A percentile compares a stretch with the other conserved stretches of the same genome.
Evolutionary conservation across 2,329 filamentous ascomycete species (phyloP).

Genomic region (Fusarium abutilonis): DNA sequence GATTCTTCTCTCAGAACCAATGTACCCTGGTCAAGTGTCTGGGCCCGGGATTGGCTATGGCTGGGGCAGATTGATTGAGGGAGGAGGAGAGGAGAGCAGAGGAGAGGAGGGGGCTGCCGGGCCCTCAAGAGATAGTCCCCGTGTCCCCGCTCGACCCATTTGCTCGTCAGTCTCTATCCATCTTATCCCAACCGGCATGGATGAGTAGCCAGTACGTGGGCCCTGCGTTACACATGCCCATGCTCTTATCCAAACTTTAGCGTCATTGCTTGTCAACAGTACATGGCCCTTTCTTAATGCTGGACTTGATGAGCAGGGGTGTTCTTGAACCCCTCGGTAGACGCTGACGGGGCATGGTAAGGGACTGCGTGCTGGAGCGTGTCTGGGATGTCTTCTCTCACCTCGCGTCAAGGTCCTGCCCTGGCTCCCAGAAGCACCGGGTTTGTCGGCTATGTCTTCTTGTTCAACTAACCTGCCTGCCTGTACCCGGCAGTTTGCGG

Average conservation of each 20-base stretch:
- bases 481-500: constrained; percentile 45
- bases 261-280: constrained; percentile 44
- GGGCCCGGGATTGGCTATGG: constrained; percentile 42
- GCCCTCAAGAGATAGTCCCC: constrained; percentile 45
- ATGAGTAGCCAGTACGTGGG: constrained; percentile 42
- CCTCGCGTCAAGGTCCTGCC: constrained; percentile 40
- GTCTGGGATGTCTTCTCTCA: constrained; percentile 43
- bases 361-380: constrained; percentile 42
- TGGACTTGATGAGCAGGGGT: constrained; percentile 38
- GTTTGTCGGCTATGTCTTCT: constrained; percentile 36
- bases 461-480: constrained; percentile 25
- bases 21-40: constrained; percentile 40
- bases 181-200: constrained; percentile 42
- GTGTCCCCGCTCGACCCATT: constrained; percentile 47
- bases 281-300: constrained; percentile 41
- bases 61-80: constrained; percentile 37
- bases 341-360: constrained; percentile 46
- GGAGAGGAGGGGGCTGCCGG: constrained; percentile 44
- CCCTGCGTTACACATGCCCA: constrained; percentile 35
- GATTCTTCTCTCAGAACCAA: constrained; percentile 47
- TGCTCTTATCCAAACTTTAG: constrained; percentile 37
- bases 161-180: constrained; percentile 41
- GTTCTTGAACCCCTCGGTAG: constrained; percentile 49
- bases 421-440: constrained; percentile 34
- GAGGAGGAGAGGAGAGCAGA: constrained; percentile 41